Base-by-base conservation (phyloP, 1,284 basidiomycete species). In the Rhizoctonia solani region DNA sequence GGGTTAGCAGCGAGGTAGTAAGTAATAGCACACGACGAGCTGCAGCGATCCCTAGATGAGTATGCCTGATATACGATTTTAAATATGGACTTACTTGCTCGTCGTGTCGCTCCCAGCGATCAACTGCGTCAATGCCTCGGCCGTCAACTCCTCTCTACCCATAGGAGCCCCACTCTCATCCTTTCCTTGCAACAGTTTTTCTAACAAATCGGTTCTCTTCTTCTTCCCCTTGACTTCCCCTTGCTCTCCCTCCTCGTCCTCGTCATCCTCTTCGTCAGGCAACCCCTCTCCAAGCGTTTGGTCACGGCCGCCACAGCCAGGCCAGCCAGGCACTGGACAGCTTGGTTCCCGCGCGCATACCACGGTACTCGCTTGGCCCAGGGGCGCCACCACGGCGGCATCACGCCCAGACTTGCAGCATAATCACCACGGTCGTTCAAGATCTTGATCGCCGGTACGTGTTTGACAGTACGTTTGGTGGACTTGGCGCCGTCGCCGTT, bases 361-460 rank as follows among this genome's bases (percentile, higher is more conserved):
- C 92, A 93, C 2, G 92, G 92, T 59, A 88, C 74, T 54, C 82
- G 80, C 71, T 83, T 83, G 47, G 84, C 85, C 71, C 82, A 78
- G 0, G 90, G 90, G 41, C 90, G 84, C 80, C 87, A 84, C 79
- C 82, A 86, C 0, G 84, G 80, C 0, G 93, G 90, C 19, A 95
- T 80, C 11, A 87, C 85, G 41, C 93, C 94, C 80, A 95, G 86
- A 0, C 92, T 87, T 52, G 91, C 90, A 1, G 89, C 89, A 76
- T 83, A 95, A 75, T 95, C 93, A 66, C 94, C 94, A 23, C 94
- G 89, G 68, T 89, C 89, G 76, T 96, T 95, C 66, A 97, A 83
- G 71, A 95, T 93, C 74, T 89, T 79, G 50, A 95, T 87, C 11
- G 92, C 94, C 1, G 92, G 89, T 61, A 93, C 86, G 73, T 87